These are phyloP conservation scores for Panus rudis DNA, from an alignment of 768 basidiomycete genomes.

Conservation along the genomic window DNA sequence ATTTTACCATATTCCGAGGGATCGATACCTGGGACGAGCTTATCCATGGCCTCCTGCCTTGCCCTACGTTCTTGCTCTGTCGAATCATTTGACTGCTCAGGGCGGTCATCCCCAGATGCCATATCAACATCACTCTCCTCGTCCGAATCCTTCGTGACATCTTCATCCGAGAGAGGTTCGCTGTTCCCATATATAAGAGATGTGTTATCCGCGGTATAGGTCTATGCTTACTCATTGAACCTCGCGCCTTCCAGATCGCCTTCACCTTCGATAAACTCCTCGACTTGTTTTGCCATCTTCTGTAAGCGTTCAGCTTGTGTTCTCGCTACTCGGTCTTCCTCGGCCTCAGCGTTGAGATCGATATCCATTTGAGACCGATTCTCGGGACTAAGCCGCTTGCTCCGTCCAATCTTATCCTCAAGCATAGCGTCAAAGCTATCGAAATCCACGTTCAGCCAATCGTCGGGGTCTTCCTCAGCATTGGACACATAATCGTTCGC, in stretches of 20 bases:
- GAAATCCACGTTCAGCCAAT: conserved; percentile 80
- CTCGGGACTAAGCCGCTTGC: conserved; percentile 17
- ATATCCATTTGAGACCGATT: conserved; percentile 45
- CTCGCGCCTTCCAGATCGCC: conserved; percentile 85
- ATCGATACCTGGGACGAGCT: conserved; percentile 73
- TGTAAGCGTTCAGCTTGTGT: conserved; percentile 66
- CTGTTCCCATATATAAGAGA: conserved; percentile 32
- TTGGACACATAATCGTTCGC: conserved; percentile 18
- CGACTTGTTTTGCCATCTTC: conserved; percentile 77
- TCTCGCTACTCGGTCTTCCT: conserved; percentile 48
- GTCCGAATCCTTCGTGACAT: conserved; percentile 37
- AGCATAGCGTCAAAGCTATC: conserved; percentile 73
- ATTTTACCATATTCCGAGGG: conserved; percentile 86
- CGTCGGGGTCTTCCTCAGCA: conserved; percentile 64
- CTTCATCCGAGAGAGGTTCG: conserved; percentile 64
- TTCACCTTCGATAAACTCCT: conserved; percentile 83
- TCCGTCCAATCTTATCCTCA: conserved; percentile 29
- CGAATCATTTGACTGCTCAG: conserved; percentile 9
- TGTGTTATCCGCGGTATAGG: conserved; percentile 41
- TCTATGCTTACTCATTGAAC: conserved; percentile 75
- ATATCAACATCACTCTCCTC: conserved; percentile 16
- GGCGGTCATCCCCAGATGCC: conserved; percentile 34
- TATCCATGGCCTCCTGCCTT: conserved; percentile 64
- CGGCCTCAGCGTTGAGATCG: conserved; percentile 16
- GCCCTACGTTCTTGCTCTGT: conserved; percentile 23